Percentiles rank a stretch among this genome's conserved stretches.
Conservation (phyloP, 208 protist species). For the Zelonia costaricensis region DNA sequence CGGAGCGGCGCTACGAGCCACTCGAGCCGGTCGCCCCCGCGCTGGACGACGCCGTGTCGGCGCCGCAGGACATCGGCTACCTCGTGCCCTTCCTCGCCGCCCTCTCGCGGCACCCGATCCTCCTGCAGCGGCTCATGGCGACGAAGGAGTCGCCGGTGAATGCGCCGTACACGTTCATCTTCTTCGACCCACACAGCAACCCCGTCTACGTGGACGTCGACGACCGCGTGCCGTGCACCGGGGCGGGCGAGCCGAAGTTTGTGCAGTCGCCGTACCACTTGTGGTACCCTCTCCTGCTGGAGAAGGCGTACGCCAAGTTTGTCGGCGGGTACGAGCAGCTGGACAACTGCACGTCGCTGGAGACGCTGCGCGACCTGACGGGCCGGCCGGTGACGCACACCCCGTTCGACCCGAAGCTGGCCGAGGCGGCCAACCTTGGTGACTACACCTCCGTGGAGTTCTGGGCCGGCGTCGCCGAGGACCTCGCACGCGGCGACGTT, state of each 20-base stretch:
- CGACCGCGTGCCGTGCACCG: conserved; percentile 76
- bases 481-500: conserved; percentile 68
- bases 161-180: conserved; percentile 78
- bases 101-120: conserved; percentile 55
- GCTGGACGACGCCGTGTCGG: conserved; percentile 42
- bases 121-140: conserved; percentile 72
- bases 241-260: conserved; percentile 57
- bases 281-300: conserved; percentile 85
- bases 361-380: conserved; percentile 88
- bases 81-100: conserved; percentile 81
- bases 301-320: conserved; percentile 94
- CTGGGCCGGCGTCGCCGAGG: conserved; percentile 67
- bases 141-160: conserved; percentile 61
- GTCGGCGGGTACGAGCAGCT: conserved; percentile 82
- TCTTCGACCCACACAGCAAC: conserved; percentile 85
- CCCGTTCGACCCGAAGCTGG: conserved; percentile 70
- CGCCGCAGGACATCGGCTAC: conserved; percentile 54
- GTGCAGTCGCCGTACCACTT: conserved; percentile 44
- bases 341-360: conserved; percentile 82
- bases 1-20: conserved; percentile 43
- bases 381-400: conserved; percentile 80
- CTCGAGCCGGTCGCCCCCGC: conserved; percentile 35
- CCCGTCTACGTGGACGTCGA: conserved; percentile 82
- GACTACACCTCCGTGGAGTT: conserved; percentile 63
- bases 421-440: conserved; percentile 66